phyloP scores from a whole-genome alignment of 257 asterid species.

The Primulina tabacum region DNA sequence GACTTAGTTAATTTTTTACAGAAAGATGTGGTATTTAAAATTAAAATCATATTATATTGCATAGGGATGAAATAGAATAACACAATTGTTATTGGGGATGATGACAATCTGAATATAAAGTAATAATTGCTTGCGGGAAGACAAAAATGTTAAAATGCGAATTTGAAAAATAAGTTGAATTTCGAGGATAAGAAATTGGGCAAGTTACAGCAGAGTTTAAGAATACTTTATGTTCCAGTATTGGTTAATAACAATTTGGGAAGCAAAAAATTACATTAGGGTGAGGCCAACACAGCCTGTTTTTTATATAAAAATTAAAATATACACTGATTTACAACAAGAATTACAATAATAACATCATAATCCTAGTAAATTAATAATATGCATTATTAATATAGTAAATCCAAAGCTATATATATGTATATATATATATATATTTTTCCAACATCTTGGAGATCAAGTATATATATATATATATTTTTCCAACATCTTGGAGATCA shows the following conservation, averaged over 20 bases:
- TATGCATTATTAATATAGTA: neutral
- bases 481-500: neutral
- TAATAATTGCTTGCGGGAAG: no score
- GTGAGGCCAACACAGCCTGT: neutral
- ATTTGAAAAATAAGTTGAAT: no score
- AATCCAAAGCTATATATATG: no score
- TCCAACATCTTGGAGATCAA: neutral
- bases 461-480: no score
- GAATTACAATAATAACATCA: neutral
- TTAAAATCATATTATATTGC: no score
- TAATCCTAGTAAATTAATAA: neutral
- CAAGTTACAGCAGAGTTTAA: conserved; percentile 11
- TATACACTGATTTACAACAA: neutral
- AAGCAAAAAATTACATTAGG: neutral
- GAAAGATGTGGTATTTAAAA: neutral
- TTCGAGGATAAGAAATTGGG: neutral
- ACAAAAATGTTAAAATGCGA: no score
- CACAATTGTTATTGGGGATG: neutral
- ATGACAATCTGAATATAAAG: neutral
- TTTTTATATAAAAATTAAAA: no score
- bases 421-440: no score
- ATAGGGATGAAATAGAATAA: neutral
- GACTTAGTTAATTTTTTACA: neutral
- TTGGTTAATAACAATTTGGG: neutral
- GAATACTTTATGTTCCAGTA: conserved; percentile 1